Evolutionary conservation across 495 filamentous ascomycete species (phyloP).

Genomic region (Pyrenula aspistea): DNA sequence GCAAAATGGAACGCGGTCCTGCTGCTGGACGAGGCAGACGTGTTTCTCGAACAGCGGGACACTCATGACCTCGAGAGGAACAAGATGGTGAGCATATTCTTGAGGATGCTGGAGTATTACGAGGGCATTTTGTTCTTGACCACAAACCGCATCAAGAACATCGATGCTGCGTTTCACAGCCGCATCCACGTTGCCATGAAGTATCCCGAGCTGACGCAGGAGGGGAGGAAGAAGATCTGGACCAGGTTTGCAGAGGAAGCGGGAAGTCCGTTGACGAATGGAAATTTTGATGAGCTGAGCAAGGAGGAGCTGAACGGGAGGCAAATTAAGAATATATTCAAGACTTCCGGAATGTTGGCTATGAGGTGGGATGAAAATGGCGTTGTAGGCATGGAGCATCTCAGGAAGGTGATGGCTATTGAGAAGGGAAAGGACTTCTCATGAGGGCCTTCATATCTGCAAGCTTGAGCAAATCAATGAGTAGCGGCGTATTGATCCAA

Average conservation of each 20-base stretch:
- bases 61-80: slow-evolving; percentile 19
- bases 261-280: slow-evolving; percentile 19
- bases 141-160: slow-evolving; percentile 9
- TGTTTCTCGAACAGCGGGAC: slow-evolving; percentile 47
- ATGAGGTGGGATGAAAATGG: slow-evolving; percentile 6
- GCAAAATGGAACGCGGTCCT: slow-evolving; percentile 25
- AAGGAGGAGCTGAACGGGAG: slow-evolving; percentile 42
- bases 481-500: slow-evolving; percentile 6
- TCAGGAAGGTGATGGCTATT: not conserved
- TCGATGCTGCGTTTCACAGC: slow-evolving; percentile 34
- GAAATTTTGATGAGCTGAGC: slow-evolving; percentile 28
- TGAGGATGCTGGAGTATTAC: slow-evolving; percentile 42
- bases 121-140: slow-evolving; percentile 22
- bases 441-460: not conserved
- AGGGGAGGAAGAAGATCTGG: not conserved
- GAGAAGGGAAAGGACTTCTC: not conserved
- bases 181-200: slow-evolving; percentile 31
- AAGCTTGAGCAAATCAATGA: not conserved
- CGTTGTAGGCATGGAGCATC: not conserved
- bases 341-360: slow-evolving; percentile 26
- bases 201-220: slow-evolving; percentile 1
- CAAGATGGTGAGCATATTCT: slow-evolving; percentile 24
- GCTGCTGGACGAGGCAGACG: slow-evolving; percentile 55
- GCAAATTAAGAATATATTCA: slow-evolving; percentile 55
- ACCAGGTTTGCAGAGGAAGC: not conserved